Base-by-base conservation (phyloP, 495 filamentous ascomycete genomes). In the Neurospora tetraspora region DNA sequence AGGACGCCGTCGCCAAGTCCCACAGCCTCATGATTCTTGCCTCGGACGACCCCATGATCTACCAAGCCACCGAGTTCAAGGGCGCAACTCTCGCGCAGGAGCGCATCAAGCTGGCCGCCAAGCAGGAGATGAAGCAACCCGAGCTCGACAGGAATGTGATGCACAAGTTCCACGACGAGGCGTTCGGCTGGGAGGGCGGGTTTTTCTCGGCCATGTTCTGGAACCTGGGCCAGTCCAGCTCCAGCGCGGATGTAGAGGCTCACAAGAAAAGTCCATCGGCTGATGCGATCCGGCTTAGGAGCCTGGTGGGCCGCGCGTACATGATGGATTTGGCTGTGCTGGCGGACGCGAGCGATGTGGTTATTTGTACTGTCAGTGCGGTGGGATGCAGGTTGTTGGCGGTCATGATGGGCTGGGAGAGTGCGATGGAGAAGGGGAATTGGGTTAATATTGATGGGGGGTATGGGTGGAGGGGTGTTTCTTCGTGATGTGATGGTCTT, bases 371-470 rank as follows among this genome's bases (percentile, higher is more conserved):
- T 11, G 89, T 91, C 39, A 90, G 88, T 69, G 85, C 88, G 69
- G 84, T 86, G 74, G 89, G 88, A 4, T 94, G 92, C 76, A 81
- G 90, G 34, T 59, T 94, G 68, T 74, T 94, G 68, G 92, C 88
- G 27, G 91, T 94, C 69, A 90, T 93, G 85, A 89, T 93, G 90
- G 91, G 91, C 1, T 94, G 92, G 92, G 89, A 93, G 23, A 85
- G 80, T 6, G 89, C 86, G 31, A 81, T 93, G 70, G 80, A 78
- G 14, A 71, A 85, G 31, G 84, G 81, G 23, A 80, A 82, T 39
- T 94, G 92, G 91, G 80, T 83, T 68, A 93, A 94, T 79, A 84
- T 94, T n/a, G 92, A 94, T 78, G 91, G 90, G 5, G 86, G 84
- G 23, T 88, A 81, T 74, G 82, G 82, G 16, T 91, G 90, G 89